phyloP scores from a whole-genome alignment of 768 basidiomycete genomes.

The Dioszegia hungarica region DNA sequence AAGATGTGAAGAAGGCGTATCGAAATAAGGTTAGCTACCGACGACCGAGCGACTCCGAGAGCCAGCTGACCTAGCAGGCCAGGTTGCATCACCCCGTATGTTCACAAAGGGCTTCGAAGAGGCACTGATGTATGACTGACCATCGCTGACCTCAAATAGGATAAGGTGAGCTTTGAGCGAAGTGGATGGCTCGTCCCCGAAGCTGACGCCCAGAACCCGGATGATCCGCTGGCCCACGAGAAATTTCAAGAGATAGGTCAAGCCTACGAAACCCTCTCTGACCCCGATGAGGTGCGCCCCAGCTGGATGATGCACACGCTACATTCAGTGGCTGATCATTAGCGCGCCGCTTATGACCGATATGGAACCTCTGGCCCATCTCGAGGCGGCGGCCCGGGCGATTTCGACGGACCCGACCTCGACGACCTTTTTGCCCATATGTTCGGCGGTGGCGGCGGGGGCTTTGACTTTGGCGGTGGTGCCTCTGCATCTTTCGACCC shows the following conservation, averaged over 20 bases:
- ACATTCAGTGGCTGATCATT: background rate
- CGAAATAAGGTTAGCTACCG: conserved; percentile 67
- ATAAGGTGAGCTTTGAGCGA: conserved; percentile 56
- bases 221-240: conserved; percentile 73
- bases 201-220: conserved; percentile 62
- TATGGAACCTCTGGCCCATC: conserved; percentile 36
- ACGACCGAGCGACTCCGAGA: background rate
- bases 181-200: background rate
- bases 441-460: conserved; percentile 39
- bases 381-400: conserved; percentile 48
- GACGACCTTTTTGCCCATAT: conserved; percentile 48
- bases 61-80: conserved; percentile 55
- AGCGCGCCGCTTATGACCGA: conserved; percentile 43
- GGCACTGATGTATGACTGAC: background rate
- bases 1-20: conserved; percentile 90
- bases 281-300: conserved; percentile 39
- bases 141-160: conserved; percentile 46
- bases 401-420: conserved; percentile 39
- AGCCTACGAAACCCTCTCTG: conserved; percentile 55
- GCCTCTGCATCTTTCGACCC: conserved; percentile 19
- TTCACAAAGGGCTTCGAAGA: conserved; percentile 1
- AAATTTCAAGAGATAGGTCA: conserved; percentile 86
- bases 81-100: conserved; percentile 51
- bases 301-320: background rate
- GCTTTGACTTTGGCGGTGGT: no score